Base-by-base conservation (phyloP, 768 basidiomycete genomes). In the Suillus discolor region DNA sequence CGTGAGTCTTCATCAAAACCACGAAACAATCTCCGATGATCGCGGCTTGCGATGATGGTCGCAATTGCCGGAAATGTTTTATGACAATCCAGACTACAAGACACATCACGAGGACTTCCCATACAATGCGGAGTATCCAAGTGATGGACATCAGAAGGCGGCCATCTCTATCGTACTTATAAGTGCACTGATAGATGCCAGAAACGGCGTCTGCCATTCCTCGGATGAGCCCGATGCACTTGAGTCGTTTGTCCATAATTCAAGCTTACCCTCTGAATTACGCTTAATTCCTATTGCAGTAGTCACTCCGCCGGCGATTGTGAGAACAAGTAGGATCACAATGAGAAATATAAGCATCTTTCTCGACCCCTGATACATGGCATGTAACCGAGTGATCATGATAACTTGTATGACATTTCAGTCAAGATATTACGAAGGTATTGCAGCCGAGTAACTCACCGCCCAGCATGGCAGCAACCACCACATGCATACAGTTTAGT, bases 311-410 rank as follows among this genome's bases (percentile, higher is more conserved):
- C 54, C 20, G 6, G 34, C 12, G 34, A 55, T 36, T 34, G 54
- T 55, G 20, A 55, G 20, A 36, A 36, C 54, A 34, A 55, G 6
- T 11, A 36, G 36, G 34, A 20, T 55, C n/a, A n/a, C 54, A 55
- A 20, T 4, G 54, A 55, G 54, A 55, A 55, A 55, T 34, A 55
- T 13, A n/a, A 55, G 12, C 31, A 55, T 55, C 54, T n/a, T 55
- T n/a, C 20, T 55, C 20, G 54, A 55, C 31, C 34, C 12, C 54
- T 36, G 54, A 55, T 55, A 55, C 54, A 55, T 55, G 6, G 54
- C 54, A 55, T 55, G 34, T n/a, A 55, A n/a, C 54, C 54, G 34
- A 13, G 54, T n/a, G 34, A 55, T 55, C 54, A 55, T 55, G 34
- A 55, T 55, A 20, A n/a, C 54, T 55, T 36, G 20, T 20, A 36